Evolutionary conservation across 768 basidiomycete species (phyloP).

Genomic region (Rhodotorula toruloides): DNA sequence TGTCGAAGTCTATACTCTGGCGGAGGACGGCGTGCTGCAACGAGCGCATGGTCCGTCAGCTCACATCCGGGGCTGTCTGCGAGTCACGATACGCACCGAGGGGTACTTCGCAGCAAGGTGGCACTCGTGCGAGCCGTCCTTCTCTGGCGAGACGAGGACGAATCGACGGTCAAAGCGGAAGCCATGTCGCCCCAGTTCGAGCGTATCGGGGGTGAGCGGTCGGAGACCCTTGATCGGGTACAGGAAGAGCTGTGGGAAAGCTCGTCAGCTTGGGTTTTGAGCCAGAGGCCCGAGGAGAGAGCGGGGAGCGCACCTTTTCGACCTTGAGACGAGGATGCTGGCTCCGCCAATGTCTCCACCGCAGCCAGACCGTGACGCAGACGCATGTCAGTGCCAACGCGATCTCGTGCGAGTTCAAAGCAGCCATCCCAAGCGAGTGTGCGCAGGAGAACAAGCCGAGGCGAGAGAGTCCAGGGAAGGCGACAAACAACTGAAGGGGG

Average conservation of each 20-base stretch:
- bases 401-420: no score
- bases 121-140: background rate
- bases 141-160: background rate
- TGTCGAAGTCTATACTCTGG: background rate
- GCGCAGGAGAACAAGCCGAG: no score
- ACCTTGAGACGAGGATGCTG: background rate
- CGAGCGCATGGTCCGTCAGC: no score
- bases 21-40: conserved; percentile 9
- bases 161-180: conserved; percentile 9
- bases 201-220: background rate
- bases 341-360: background rate
- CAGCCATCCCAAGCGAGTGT: no score
- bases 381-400: background rate
- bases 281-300: background rate
- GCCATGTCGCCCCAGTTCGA: background rate
- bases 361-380: no score
- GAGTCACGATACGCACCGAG: background rate
- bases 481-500: no score
- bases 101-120: background rate
- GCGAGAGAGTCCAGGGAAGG: no score
- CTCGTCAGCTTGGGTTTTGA: no score
- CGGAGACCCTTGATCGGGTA: conserved; percentile 14
- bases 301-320: background rate
- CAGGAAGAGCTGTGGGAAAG: conserved; percentile 5
- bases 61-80: background rate